phyloP scores from a whole-genome alignment of 441 rosid genomes.

The Cnidoscolus chayamansa region DNA sequence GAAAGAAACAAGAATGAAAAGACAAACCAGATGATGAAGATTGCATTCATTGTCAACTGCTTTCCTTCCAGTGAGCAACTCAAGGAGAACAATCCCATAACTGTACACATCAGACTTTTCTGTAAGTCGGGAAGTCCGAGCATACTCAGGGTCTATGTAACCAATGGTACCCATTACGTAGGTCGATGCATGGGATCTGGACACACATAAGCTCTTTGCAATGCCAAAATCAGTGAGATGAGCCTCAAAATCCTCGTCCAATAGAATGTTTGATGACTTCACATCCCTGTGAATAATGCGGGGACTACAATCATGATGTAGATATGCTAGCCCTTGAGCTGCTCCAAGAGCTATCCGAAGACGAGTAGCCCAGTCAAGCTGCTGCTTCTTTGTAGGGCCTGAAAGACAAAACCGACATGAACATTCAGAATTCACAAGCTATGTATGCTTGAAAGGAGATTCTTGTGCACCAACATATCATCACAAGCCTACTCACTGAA shows the following conservation, averaged over 20 bases:
- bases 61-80: constrained; percentile 82
- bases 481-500: neutral
- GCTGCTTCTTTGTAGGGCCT: constrained; percentile 77
- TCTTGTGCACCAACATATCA: neutral
- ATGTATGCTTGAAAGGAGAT: too few relatives aligned
- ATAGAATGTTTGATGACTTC: constrained; percentile 80
- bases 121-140: constrained; percentile 87
- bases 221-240: constrained; percentile 98
- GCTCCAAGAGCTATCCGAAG: constrained; percentile 90
- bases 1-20: neutral
- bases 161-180: constrained; percentile 91
- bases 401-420: constrained; percentile 21
- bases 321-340: constrained; percentile 87
- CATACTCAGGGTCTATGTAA: constrained; percentile 94
- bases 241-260: constrained; percentile 86
- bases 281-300: constrained; percentile 94
- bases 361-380: constrained; percentile 78
- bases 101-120: constrained; percentile 96
- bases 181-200: constrained; percentile 83
- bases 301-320: constrained; percentile 95
- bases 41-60: constrained; percentile 92
- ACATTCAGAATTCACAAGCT: too few relatives aligned
- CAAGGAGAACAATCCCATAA: constrained; percentile 84
- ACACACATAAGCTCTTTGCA: constrained; percentile 75
- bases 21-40: constrained; percentile 86